Conservation (phyloP, 2,329 filamentous ascomycete genomes). For the Plectosphaerella plurivora region DNA sequence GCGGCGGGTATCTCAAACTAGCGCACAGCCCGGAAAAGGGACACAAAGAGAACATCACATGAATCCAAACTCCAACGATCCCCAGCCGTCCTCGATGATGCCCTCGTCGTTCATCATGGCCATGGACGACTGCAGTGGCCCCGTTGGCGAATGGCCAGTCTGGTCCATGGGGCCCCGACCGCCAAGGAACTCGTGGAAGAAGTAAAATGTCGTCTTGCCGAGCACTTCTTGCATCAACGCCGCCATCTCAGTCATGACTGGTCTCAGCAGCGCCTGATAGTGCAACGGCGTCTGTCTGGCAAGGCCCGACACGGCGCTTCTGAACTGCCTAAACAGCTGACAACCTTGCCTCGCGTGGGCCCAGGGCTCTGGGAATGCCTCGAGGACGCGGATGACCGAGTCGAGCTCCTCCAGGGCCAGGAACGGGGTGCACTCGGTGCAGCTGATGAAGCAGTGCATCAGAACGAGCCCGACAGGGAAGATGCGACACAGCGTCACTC, state of each 20-base stretch:
- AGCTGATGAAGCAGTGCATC: conserved; percentile 31
- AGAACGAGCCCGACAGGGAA: conserved; percentile 31
- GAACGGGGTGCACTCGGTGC: conserved; percentile 17
- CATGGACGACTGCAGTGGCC: conserved; percentile 7
- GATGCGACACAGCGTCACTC: conserved; percentile 33
- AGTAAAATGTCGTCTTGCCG: conserved; percentile 25
- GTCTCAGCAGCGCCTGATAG: conserved; percentile 13
- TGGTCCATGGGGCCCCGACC: conserved; percentile 6
- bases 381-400: conserved; percentile 27
- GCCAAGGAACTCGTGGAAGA: conserved; percentile 13
- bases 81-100: conserved; percentile 11
- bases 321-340: conserved; percentile 26
- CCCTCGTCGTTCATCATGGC: conserved; percentile 4
- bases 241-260: conserved; percentile 15
- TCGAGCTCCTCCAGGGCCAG: conserved; percentile 28
- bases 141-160: conserved; percentile 8
- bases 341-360: conserved; percentile 26
- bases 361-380: conserved; percentile 32
- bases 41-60: background rate
- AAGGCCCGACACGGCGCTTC: conserved; percentile 13
- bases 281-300: conserved; percentile 13
- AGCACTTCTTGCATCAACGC: conserved; percentile 25
- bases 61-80: conserved; percentile 10
- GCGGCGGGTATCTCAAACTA: no score
- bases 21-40: no score